Evolutionary conservation across 2,329 filamentous ascomycete genomes (phyloP).

Genomic region (Cytospora paraplurivora): DNA sequence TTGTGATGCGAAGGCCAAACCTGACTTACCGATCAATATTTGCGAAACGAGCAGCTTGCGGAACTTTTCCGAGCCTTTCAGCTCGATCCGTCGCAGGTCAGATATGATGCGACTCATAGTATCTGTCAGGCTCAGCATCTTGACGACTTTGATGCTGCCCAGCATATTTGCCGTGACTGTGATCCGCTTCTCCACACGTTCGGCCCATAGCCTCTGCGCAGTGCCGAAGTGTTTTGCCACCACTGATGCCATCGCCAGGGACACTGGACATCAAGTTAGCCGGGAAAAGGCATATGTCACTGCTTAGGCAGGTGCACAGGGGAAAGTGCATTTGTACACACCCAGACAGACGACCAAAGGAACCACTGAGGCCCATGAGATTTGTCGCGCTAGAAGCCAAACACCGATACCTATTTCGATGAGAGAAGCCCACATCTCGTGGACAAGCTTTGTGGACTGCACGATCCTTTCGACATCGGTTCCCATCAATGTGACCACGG

Average conservation of each 20-base stretch:
- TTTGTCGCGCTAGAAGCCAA: constrained; percentile 37
- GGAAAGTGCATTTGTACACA: constrained; percentile 5
- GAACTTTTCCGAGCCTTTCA: constrained; percentile 36
- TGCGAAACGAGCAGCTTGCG: constrained; percentile 33
- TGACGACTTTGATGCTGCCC: constrained; percentile 48
- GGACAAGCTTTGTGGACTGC: constrained; percentile 31
- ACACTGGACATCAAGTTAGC: constrained; percentile 14
- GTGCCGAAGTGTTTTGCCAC: constrained; percentile 28
- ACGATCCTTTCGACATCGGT: constrained; percentile 39
- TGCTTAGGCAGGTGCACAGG: not conserved
- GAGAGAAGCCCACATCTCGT: constrained; percentile 37
- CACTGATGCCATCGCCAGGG: constrained; percentile 30
- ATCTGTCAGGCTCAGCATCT: constrained; percentile 43
- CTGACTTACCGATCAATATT: constrained; percentile 28
- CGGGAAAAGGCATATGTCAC: too few species aligned
- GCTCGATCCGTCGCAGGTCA: constrained; percentile 35
- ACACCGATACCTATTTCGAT: constrained; percentile 36
- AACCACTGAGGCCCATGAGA: constrained; percentile 34
- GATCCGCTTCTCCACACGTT: constrained; percentile 47
- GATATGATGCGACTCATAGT: constrained; percentile 35
- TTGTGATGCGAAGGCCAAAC: too few species aligned
- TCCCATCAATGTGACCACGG: constrained; percentile 39
- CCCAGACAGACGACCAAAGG: constrained; percentile 34
- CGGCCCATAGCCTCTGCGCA: constrained; percentile 43
- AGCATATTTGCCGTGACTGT: constrained; percentile 45